Conservation (phyloP, 2,329 filamentous ascomycete species). For the Cladosporium halotolerans region DNA sequence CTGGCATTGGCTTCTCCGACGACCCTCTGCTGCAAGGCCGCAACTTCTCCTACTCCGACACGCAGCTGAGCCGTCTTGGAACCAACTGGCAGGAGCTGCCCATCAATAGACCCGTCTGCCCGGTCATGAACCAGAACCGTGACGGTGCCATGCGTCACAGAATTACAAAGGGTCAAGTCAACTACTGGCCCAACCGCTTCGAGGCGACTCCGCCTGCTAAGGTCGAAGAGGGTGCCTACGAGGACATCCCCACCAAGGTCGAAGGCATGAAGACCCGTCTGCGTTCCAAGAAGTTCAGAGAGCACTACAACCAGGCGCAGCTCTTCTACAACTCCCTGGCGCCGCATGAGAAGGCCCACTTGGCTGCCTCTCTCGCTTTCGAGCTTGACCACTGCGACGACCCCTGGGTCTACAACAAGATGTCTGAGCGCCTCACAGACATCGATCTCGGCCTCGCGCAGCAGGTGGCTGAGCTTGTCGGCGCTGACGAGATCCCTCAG, state of each 20-base stretch:
- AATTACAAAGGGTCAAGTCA: slow-evolving; percentile 66
- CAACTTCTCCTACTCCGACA: slow-evolving; percentile 63
- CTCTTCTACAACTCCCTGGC: slow-evolving; percentile 77
- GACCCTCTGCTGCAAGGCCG: slow-evolving; percentile 69
- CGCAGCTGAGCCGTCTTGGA: slow-evolving; percentile 63
- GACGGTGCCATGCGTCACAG: slow-evolving; percentile 57
- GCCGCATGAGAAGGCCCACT: slow-evolving; percentile 58
- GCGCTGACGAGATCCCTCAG: slow-evolving; percentile 51
- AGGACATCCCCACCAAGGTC: slow-evolving; percentile 60
- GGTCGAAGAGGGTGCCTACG: slow-evolving; percentile 58
- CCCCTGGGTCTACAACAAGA: slow-evolving; percentile 64
- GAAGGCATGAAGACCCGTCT: slow-evolving; percentile 65
- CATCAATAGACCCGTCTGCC: slow-evolving; percentile 58
- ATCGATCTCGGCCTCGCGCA: slow-evolving; percentile 67
- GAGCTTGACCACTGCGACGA: slow-evolving; percentile 81
- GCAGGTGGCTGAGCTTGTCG: slow-evolving; percentile 63
- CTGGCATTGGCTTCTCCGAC: slow-evolving; percentile 70
- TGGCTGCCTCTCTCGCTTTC: slow-evolving; percentile 57
- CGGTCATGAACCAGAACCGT: slow-evolving; percentile 30
- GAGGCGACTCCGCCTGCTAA: slow-evolving; percentile 57
- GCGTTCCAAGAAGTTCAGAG: slow-evolving; percentile 66
- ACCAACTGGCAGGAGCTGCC: slow-evolving; percentile 71
- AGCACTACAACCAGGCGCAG: slow-evolving; percentile 72
- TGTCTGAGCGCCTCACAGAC: slow-evolving; percentile 62
- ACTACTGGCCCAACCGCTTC: slow-evolving; percentile 75